Evolutionary conservation across 495 filamentous ascomycete species (phyloP).

Genomic region (Pyronema omphalodes): DNA sequence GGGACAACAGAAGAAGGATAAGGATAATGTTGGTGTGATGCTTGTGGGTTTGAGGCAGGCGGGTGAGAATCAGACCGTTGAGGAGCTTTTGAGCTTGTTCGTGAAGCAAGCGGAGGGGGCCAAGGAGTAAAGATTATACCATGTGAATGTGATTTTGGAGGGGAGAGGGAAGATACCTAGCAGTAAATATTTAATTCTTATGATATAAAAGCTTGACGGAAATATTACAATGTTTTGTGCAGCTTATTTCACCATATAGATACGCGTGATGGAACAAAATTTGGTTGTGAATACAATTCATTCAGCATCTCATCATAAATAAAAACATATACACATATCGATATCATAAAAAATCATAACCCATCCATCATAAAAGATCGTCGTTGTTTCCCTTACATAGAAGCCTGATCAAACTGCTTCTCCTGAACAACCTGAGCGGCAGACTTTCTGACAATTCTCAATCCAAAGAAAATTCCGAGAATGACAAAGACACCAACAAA

Average conservation of each 20-base stretch:
- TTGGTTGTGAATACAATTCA: no score
- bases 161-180: no score
- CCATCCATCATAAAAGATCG: conserved; percentile 45
- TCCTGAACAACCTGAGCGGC: not conserved
- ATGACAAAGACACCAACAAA: conserved; percentile 22
- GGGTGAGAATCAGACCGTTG: not conserved
- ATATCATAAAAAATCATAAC: conserved; percentile 17
- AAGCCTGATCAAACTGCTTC: conserved; percentile 27
- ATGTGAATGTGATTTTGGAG: no score
- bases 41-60: conserved; percentile 13
- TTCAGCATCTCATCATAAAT: no score
- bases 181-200: no score
- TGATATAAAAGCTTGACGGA: no score
- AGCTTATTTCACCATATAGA: no score
- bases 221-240: no score
- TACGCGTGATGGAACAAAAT: no score
- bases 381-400: conserved; percentile 23
- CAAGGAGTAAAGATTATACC: conserved; percentile 33
- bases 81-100: conserved; percentile 6
- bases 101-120: conserved; percentile 15
- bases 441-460: conserved; percentile 8
- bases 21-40: conserved; percentile 16
- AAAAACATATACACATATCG: no score
- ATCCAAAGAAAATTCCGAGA: conserved; percentile 11
- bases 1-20: conserved; percentile 6